A percentile compares a stretch with the other conserved stretches of the same genome.
phyloP scores from a whole-genome alignment of 352 stramenopile genomes.

The Phytopythium sindhum region DNA sequence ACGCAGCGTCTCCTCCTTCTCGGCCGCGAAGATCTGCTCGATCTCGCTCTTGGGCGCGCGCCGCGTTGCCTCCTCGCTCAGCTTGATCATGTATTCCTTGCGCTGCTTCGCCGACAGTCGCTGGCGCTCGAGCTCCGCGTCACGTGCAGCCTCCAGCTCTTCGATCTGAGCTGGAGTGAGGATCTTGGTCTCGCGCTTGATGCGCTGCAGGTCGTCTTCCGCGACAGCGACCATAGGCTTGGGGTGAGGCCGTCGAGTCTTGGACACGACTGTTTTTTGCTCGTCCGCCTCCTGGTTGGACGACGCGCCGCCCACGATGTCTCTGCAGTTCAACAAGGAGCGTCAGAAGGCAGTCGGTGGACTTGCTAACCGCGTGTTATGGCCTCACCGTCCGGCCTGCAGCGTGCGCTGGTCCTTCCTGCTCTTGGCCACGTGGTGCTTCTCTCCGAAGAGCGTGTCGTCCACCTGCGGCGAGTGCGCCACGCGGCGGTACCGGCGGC shows the following conservation, averaged over 20 bases:
- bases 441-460: constrained; percentile 69
- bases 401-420: constrained; percentile 53
- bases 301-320: constrained; percentile 34
- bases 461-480: constrained; percentile 60
- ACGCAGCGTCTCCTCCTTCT: constrained; percentile 61
- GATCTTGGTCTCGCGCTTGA: constrained; percentile 71
- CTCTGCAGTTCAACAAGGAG: constrained; percentile 12
- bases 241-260: background rate
- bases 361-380: background rate
- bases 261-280: constrained; percentile 9
- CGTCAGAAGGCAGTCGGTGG: background rate
- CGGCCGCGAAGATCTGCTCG: constrained; percentile 65
- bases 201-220: constrained; percentile 47
- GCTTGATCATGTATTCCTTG: constrained; percentile 79
- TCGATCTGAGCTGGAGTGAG: constrained; percentile 50
- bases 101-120: constrained; percentile 58
- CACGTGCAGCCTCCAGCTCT: constrained; percentile 45
- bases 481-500: constrained; percentile 58
- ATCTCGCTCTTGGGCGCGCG: constrained; percentile 76
- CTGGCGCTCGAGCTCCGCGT: constrained; percentile 53
- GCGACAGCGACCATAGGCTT: constrained; percentile 24
- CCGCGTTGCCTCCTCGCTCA: constrained; percentile 56
- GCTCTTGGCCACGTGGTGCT: constrained; percentile 37
- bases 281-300: constrained; percentile 24
- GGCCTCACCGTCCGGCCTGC: constrained; percentile 44